phyloP scores from a whole-genome alignment of 495 filamentous ascomycete species.

The Talaromyces wortmannii region DNA sequence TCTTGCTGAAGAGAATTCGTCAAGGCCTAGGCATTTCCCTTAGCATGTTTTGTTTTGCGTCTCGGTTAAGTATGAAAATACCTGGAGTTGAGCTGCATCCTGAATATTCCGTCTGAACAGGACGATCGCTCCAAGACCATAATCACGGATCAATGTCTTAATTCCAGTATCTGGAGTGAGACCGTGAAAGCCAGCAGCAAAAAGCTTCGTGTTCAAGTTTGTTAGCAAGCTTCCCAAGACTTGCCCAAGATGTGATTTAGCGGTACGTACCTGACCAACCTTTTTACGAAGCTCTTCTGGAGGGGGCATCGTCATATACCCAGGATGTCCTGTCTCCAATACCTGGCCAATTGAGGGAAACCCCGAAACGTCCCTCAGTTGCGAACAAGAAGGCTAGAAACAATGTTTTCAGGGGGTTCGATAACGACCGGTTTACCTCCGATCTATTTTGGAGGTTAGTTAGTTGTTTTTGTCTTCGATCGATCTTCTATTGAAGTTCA shows the following conservation, averaged over 20 bases:
- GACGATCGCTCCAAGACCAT: slow-evolving; percentile 38
- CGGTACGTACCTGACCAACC: slow-evolving; percentile 22
- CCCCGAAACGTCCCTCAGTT: too few species aligned
- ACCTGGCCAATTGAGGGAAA: background rate
- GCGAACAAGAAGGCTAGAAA: too few species aligned
- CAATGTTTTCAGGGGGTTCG: too few species aligned
- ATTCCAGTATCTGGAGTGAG: slow-evolving; percentile 35
- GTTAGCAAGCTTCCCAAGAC: background rate
- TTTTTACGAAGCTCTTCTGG: slow-evolving; percentile 14
- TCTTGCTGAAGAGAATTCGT: slow-evolving; percentile 31
- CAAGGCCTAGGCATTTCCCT: slow-evolving; percentile 18
- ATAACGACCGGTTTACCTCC: too few species aligned
- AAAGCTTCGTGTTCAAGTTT: slow-evolving; percentile 23
- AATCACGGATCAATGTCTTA: slow-evolving; percentile 38
- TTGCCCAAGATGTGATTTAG: background rate
- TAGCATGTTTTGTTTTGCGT: background rate
- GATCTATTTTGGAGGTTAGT: too few species aligned
- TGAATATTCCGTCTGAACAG: slow-evolving; percentile 40
- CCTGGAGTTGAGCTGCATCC: slow-evolving; percentile 31
- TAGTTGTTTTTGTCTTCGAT: too few species aligned
- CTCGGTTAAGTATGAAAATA: slow-evolving; percentile 1
- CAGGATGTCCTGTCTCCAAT: background rate
- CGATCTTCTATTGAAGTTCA: too few species aligned
- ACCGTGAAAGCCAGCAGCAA: slow-evolving; percentile 44
- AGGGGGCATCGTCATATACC: background rate